Percentiles rank a stretch among this genome's conserved stretches.
These are phyloP conservation scores for Ogataea trehalophila DNA, from an alignment of 805 yeast genomes.

Conservation along the genomic window DNA sequence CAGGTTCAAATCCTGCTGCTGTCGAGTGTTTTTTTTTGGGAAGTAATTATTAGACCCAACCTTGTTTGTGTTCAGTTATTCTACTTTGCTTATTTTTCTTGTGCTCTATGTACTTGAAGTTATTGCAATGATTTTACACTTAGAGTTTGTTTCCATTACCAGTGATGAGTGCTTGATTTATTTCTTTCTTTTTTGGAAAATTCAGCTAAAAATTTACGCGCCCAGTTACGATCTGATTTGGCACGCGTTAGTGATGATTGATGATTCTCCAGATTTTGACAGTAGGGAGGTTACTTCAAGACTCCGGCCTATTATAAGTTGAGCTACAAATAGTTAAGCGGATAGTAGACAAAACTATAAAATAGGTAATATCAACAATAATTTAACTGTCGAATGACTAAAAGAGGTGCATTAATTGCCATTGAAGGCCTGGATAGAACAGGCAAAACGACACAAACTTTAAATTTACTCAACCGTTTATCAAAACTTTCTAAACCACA, in stretches of 20 bases:
- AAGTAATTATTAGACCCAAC: neutral
- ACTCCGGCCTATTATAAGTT: no score
- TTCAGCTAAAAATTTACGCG: no score
- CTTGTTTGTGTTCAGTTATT: neutral
- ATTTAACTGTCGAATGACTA: slow-evolving; percentile 3
- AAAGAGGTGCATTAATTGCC: slow-evolving; percentile 69
- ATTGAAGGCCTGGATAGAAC: slow-evolving; percentile 94
- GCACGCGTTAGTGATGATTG: no score
- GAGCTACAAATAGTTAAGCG: neutral
- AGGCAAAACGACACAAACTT: slow-evolving; percentile 86
- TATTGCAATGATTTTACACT: no score
- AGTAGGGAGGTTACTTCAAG: no score
- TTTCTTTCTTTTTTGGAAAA: no score
- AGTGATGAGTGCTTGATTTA: no score
- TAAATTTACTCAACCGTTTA: slow-evolving; percentile 30
- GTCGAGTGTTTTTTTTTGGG: slow-evolving; percentile 32
- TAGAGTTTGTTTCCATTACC: no score
- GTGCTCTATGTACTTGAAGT: no score
- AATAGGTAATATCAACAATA: neutral
- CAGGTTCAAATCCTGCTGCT: slow-evolving; percentile 63
- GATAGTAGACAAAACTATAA: neutral
- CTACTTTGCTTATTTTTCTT: neutral
- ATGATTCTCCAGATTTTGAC: no score
- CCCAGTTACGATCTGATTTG: no score
- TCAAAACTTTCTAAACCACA: slow-evolving; percentile 31